phyloP scores from a whole-genome alignment of 768 basidiomycete species.

The Auricularia sp. region DNA sequence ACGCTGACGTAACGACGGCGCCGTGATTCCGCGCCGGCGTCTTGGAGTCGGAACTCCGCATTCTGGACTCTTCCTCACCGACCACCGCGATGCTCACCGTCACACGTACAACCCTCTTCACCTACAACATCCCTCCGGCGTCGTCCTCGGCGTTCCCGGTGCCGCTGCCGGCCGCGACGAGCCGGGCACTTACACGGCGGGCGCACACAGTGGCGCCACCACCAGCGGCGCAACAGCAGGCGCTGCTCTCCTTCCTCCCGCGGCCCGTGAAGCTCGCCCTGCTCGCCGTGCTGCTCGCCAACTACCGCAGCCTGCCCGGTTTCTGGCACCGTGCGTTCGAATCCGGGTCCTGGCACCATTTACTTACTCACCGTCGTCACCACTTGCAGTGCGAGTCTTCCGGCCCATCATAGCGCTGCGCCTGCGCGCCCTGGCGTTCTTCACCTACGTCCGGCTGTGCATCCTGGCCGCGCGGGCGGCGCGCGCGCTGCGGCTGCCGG shows the following conservation, averaged over 20 bases:
- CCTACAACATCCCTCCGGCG: no score
- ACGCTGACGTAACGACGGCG: no score
- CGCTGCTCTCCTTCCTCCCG: background rate
- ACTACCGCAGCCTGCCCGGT: background rate
- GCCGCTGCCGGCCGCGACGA: no score
- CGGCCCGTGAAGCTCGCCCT: background rate
- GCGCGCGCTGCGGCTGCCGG: background rate
- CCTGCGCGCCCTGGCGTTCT: background rate
- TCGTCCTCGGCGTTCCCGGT: no score
- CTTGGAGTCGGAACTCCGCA: no score
- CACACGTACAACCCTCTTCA: no score
- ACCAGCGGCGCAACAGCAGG: background rate
- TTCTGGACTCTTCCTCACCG: no score
- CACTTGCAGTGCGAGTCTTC: background rate
- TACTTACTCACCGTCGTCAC: background rate
- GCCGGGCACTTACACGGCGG: no score
- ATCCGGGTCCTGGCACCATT: background rate
- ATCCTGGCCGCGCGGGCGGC: background rate
- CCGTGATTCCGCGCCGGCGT: no score
- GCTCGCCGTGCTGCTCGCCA: background rate
- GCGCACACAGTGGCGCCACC: no score
- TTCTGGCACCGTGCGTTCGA: background rate
- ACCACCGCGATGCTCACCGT: no score
- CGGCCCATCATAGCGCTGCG: background rate
- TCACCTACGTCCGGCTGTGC: background rate